Evolutionary conservation across 345 rosid species (phyloP).

Genomic region (Sonneratia caseolaris): DNA sequence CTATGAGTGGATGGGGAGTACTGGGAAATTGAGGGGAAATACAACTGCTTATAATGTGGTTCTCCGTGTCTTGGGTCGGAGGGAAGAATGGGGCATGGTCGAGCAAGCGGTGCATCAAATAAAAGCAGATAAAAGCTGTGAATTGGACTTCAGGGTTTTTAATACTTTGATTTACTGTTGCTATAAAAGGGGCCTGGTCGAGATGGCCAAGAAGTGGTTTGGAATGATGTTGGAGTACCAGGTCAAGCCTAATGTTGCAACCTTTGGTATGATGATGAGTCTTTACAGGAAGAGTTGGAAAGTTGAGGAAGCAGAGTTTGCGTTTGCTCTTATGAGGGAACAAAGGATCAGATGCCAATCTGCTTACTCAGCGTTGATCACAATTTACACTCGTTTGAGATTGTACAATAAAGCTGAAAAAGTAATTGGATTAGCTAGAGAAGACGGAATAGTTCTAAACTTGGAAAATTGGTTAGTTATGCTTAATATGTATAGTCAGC

Average conservation of each 20-base stretch:
- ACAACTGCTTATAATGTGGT: slow-evolving; percentile 52
- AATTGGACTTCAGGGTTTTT: slow-evolving; percentile 48
- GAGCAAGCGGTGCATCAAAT: slow-evolving; percentile 43
- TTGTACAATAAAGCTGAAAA: slow-evolving; percentile 65
- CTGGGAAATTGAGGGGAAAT: slow-evolving; percentile 52
- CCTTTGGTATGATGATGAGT: slow-evolving; percentile 82
- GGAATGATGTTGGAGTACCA: slow-evolving; percentile 61
- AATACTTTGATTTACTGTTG: slow-evolving; percentile 61
- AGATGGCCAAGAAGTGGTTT: slow-evolving; percentile 58
- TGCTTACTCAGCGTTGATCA: slow-evolving; percentile 87
- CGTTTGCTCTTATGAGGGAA: slow-evolving; percentile 57
- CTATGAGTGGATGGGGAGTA: slow-evolving; percentile 75
- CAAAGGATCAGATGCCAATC: slow-evolving; percentile 57
- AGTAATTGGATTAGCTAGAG: slow-evolving; percentile 46
- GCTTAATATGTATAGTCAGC: slow-evolving; percentile 79
- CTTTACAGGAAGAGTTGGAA: slow-evolving; percentile 71
- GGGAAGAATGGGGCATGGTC: slow-evolving; percentile 66
- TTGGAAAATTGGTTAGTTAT: slow-evolving; percentile 76
- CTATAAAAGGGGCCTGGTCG: slow-evolving; percentile 46
- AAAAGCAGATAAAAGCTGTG: slow-evolving; percentile 19
- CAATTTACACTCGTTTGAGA: slow-evolving; percentile 66
- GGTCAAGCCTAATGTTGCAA: slow-evolving; percentile 67
- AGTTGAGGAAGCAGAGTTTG: slow-evolving; percentile 64
- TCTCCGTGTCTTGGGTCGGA: slow-evolving; percentile 64
- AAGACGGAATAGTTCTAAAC: slow-evolving; percentile 43